Evolutionary conservation across 306 rosid genomes (phyloP), one percentile per base, ranked within the genome.

Genomic region (Senna tora): DNA sequence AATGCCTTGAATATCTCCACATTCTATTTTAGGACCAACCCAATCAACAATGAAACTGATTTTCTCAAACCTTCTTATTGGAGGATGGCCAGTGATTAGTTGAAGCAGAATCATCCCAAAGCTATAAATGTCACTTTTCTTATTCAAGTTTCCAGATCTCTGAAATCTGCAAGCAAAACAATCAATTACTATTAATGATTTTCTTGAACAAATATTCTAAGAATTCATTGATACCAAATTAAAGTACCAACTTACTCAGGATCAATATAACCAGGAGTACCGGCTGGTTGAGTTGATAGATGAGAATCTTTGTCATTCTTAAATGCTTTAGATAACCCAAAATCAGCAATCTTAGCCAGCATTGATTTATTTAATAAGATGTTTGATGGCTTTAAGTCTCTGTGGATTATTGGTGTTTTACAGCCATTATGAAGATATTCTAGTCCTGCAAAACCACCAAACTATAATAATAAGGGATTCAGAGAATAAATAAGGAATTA

Each of bases 381-480:
- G 74, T 85, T 85, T 4, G 84, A 21, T 32, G 83, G 49, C 33
- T 82, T 85, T 28, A 85, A 42, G 57, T 82, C 83, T 74, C 83
- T 82, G 10, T 85, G 83, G 17, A 79, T 12, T 69, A 69, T 60
- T 3, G 52, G 13, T 21, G 63, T 65, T 51, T 49, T 54, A 16
- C 81, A 71, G 43, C 73, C 73, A 77, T 77, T 54, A 20, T 64
- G 77, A 1, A 77, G 61, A 54, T 77, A 77, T 3, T 71, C 81
- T 25, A 77, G 12, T n/a, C 81, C 73, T 70, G 21, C 45, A 30
- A 33, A 34, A n/a, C 60, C 45, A 67, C 4, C 11, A 67, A 8
- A n/a, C 22, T 25, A 28, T 7, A 15, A 62, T 42, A 4, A 4
- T 7, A 5, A 46, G 19, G 0, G 51, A 38, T n/a, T n/a, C n/a